Base-by-base conservation (phyloP, 2,329 filamentous ascomycete genomes). In the Ophiostoma himal-ulmi region DNA sequence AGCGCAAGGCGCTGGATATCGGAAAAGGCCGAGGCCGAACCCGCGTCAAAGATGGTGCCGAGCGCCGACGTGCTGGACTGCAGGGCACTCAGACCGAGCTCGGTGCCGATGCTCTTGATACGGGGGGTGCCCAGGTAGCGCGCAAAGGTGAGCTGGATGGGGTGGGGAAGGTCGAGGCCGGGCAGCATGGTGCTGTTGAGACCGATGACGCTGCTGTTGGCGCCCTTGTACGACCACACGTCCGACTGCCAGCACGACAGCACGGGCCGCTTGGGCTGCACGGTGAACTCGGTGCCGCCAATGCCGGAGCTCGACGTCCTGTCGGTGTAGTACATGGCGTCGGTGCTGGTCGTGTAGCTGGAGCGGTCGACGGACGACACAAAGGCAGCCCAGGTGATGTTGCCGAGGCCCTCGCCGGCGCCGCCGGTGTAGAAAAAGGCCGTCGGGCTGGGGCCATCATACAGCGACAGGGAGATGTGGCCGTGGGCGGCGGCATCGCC, bases 221-320 rank as follows among this genome's bases (percentile, higher is more conserved):
- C 44, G 54, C 71, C 74, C 13, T 68, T 11, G 62, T 75, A 78
- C 3, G 74, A 75, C 77, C 77, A 78, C 7, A 76, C 70, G 68
- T 76, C 73, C 14, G 74, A 70, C 71, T 78, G 70, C 76, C 75
- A 76, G 70, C 75, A 76, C 14, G 75, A 75, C 26, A 76, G 73
- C 10, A 71, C 74, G 11, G 76, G 76, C 10, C 74, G 74, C 30
- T 41, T 41, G 5, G 71, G 65, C 36, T 70, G 41, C n/a, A 77
- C 76, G 30, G 69, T 57, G 67, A 75, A 75, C 34, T 57, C 70
- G 22, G 72, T 62, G 48, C 39, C 69, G 60, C 37, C 71, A 6
- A 72, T 17, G 39, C 37, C 48, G 14, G 66, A 17, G 37, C 62
- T 65, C 10, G 26, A 8, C 8, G 17, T 39, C 20, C 30, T 41